These are phyloP conservation scores for Tulasnella sp. DNA, from an alignment of 768 basidiomycete species.

Conservation along the genomic window DNA sequence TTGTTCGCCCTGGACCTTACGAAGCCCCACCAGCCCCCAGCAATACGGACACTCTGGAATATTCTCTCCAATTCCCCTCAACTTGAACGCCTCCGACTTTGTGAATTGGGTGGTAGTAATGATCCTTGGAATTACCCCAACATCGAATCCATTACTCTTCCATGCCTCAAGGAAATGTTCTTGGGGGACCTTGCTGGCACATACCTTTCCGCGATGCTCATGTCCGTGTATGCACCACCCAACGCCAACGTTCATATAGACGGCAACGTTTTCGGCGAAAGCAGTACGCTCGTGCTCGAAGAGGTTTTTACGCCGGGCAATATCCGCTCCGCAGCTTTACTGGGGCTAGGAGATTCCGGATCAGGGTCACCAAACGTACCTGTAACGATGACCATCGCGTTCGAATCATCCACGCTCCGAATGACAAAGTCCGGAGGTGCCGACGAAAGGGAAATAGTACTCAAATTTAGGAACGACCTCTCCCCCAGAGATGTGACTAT, in stretches of 20 bases:
- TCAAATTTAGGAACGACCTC: not conserved
- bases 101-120: not conserved
- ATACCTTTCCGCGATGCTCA: not conserved
- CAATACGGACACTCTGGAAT: not conserved
- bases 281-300: not conserved
- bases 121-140: not conserved
- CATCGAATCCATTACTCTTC: not conserved
- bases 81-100: not conserved
- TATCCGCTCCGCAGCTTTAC: not conserved
- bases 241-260: not conserved
- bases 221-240: not conserved
- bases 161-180: not conserved
- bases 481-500: not conserved
- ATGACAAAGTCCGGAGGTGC: not conserved
- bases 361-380: not conserved
- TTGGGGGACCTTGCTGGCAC: not conserved
- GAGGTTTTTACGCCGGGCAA: not conserved
- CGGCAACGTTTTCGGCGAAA: not conserved
- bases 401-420: not conserved
- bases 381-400: not conserved
- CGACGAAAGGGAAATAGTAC: not conserved
- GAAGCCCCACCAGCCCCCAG: not conserved
- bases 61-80: not conserved
- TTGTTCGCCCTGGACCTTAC: not conserved
- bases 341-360: not conserved